Evolutionary conservation across 2,329 filamentous ascomycete species (phyloP).

Genomic region (Coleophoma cylindrospora): DNA sequence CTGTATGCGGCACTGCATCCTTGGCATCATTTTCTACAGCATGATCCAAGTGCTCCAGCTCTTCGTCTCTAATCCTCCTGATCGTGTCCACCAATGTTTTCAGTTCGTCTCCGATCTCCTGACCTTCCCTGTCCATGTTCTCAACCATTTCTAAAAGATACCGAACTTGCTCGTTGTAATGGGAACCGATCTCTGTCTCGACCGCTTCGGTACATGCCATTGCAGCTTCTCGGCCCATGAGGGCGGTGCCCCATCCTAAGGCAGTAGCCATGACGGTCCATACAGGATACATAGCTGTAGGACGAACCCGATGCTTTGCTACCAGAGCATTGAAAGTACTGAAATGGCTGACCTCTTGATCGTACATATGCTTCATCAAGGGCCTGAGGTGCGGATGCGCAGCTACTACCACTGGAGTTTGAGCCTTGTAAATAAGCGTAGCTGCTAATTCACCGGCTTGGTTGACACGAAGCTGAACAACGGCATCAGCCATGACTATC

Average conservation of each 20-base stretch:
- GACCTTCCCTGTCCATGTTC: slow-evolving; percentile 70
- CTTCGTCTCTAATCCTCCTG: slow-evolving; percentile 85
- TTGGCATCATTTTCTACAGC: slow-evolving; percentile 91
- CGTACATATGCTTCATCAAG: slow-evolving; percentile 96
- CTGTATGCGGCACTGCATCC: slow-evolving; percentile 82
- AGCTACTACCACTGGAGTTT: slow-evolving; percentile 75
- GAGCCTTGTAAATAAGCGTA: slow-evolving; percentile 86
- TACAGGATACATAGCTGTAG: slow-evolving; percentile 86
- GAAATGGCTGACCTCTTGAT: slow-evolving; percentile 88
- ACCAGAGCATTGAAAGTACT: slow-evolving; percentile 79
- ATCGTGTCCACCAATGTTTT: slow-evolving; percentile 67
- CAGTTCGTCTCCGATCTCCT: slow-evolving; percentile 77
- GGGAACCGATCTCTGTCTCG: slow-evolving; percentile 93
- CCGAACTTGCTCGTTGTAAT: slow-evolving; percentile 92
- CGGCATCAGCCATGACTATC: background rate
- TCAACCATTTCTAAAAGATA: slow-evolving; percentile 75
- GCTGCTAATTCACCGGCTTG: slow-evolving; percentile 97
- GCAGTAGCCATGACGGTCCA: slow-evolving; percentile 79
- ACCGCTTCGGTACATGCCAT: slow-evolving; percentile 99
- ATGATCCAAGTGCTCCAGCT: slow-evolving; percentile 93
- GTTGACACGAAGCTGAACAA: slow-evolving; percentile 75
- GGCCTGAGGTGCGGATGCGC: slow-evolving; percentile 83
- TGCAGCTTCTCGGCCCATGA: slow-evolving; percentile 86
- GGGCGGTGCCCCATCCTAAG: slow-evolving; percentile 83
- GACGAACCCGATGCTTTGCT: slow-evolving; percentile 81